Evolutionary conservation across 2,329 filamentous ascomycete genomes (phyloP).

Genomic region (Fusarium secorum): DNA sequence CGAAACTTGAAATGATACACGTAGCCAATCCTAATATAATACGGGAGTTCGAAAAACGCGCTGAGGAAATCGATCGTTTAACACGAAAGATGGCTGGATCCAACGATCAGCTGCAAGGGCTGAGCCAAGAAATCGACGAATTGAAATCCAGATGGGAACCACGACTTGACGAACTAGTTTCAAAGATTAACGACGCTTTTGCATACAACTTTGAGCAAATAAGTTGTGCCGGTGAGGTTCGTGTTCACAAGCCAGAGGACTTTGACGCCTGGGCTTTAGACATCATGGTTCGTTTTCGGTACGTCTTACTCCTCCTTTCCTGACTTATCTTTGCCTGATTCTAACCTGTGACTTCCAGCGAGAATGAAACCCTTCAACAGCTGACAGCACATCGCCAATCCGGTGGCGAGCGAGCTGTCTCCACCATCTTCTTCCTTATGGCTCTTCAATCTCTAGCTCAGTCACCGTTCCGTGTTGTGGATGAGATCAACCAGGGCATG

Average conservation of each 20-base stretch:
- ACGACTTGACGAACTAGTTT: conserved; percentile 76
- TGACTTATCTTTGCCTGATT: background rate
- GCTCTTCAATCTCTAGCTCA: conserved; percentile 92
- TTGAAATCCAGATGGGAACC: conserved; percentile 84
- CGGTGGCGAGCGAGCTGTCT: conserved; percentile 93
- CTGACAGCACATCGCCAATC: conserved; percentile 94
- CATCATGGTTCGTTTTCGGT: conserved; percentile 95
- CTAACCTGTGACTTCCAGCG: conserved; percentile 53
- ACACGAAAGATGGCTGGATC: conserved; percentile 63
- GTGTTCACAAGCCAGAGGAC: conserved; percentile 87
- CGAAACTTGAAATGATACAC: conserved; percentile 81
- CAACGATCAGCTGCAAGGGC: conserved; percentile 61
- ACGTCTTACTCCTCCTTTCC: conserved; percentile 44
- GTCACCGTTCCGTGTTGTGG: conserved; percentile 95
- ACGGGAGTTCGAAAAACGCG: conserved; percentile 77
- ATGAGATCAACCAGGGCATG: conserved; percentile 99
- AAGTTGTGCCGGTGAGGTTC: conserved; percentile 90
- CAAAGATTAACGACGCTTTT: conserved; percentile 88
- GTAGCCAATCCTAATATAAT: conserved; percentile 79
- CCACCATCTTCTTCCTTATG: conserved; percentile 99
- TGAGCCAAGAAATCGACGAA: conserved; percentile 67
- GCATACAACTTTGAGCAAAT: conserved; percentile 94
- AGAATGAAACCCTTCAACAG: conserved; percentile 82
- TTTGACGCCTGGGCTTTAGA: conserved; percentile 95
- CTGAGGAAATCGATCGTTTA: conserved; percentile 73